Base-by-base conservation (phyloP, 176 grass and related monocot species). In the Aechmea fasciata region DNA sequence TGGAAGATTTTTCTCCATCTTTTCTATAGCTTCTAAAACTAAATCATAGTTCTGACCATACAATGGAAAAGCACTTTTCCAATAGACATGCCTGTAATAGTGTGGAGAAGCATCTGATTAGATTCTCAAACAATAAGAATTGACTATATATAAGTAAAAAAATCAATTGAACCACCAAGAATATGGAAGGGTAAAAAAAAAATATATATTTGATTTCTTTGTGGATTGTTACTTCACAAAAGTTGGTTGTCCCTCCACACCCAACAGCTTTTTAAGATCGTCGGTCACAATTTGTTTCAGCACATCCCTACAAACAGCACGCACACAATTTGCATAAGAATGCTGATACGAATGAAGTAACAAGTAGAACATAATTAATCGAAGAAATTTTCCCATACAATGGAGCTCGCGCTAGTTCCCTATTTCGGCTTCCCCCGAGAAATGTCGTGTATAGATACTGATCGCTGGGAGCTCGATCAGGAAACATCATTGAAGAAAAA, bases 401-500 rank as follows among this genome's bases (percentile, higher is more conserved):
- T 75, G 94, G 80, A 72, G 94, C 94, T 72, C 84, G 89, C 75
- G 86, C 94, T 24, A 99, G 83, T 76, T 99, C 87, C 74, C 77
- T 87, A 76, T 86, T 99, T 67, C 88, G 83, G 88, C 94, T 99
- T 49, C 94, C 94, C 50, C 94, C 94, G 77, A 99, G 55, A 69
- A 99, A 99, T 75, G 89, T 83, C 15, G 89, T 93, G 78, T 93
- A 99, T 29, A 99, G 71, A 81, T 93, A 79, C 51, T 99, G 89
- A 74, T 90, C 94, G 66, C 57, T 55, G 64, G 94, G 94, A 78
- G 94, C 84, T 83, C 94, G 87, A 76, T 99, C 84, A 71, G 94
- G 94, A 79, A 99, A 99, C 94, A 99, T 99, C 89, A 93, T 99
- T n/a, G 94, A 99, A 79, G 94, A 99, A 75, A 99, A 99, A 47